Conservation (phyloP, 1,284 basidiomycete genomes). For the Tilletia caries region DNA sequence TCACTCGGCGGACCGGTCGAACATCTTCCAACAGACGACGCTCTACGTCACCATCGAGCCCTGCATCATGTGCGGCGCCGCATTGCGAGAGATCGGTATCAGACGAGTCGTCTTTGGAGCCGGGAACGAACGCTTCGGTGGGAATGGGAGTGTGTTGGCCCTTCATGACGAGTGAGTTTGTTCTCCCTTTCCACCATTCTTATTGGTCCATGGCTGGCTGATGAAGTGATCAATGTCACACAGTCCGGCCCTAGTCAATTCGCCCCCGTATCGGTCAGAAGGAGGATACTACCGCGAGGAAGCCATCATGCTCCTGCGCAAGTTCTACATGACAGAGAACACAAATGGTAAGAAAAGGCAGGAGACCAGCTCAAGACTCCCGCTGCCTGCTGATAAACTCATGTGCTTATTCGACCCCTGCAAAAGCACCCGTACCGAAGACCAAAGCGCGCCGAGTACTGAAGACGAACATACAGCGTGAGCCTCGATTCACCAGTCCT, state of each 20-base stretch:
- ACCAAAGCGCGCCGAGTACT: slow-evolving; percentile 46
- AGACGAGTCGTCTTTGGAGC: slow-evolving; percentile 88
- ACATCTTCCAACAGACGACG: slow-evolving; percentile 69
- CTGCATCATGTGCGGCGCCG: slow-evolving; percentile 98
- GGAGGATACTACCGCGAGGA: slow-evolving; percentile 85
- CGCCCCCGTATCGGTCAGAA: slow-evolving; percentile 71
- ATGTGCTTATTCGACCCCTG: too few relatives aligned
- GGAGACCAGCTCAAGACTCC: background rate
- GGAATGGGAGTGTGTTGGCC: slow-evolving; percentile 88
- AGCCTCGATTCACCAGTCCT: slow-evolving; percentile 1
- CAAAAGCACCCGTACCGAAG: slow-evolving; percentile 51
- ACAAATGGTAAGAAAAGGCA: slow-evolving; percentile 67
- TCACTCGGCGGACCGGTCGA: slow-evolving; percentile 25
- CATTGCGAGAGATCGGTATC: slow-evolving; percentile 88
- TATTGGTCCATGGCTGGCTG: background rate
- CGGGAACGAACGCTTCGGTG: slow-evolving; percentile 93
- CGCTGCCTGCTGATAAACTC: background rate
- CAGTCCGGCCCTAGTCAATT: slow-evolving; percentile 54
- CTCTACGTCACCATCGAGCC: slow-evolving; percentile 99
- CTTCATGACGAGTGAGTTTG: slow-evolving; percentile 70
- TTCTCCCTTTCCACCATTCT: too few relatives aligned
- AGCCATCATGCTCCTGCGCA: slow-evolving; percentile 87
- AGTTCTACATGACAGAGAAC: slow-evolving; percentile 95
- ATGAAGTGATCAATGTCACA: background rate
- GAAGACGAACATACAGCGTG: slow-evolving; percentile 48